Evolutionary conservation across 306 rosid genomes (phyloP).

Genomic region (Pyrus communis): DNA sequence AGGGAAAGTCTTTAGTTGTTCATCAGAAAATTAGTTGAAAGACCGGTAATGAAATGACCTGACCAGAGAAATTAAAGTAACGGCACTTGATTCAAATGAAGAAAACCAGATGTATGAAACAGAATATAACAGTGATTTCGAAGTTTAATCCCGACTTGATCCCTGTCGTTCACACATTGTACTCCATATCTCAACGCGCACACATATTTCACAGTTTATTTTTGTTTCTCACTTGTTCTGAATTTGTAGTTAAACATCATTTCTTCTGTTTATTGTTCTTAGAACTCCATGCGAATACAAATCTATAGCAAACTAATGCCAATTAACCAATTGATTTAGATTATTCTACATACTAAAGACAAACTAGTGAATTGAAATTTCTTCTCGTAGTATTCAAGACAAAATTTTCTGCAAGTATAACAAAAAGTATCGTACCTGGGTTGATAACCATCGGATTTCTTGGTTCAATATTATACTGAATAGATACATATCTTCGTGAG

Average conservation of each 20-base stretch:
- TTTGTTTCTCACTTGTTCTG: neutral
- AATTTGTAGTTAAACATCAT: neutral
- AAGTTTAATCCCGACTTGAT: neutral
- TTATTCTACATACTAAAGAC: neutral
- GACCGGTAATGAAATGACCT: neutral
- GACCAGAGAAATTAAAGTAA: neutral
- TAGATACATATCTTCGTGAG: constrained; percentile 57
- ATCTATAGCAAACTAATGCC: neutral
- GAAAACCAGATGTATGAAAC: neutral
- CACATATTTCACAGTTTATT: no score
- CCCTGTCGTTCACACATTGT: no score
- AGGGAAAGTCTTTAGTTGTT: neutral
- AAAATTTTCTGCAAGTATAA: neutral
- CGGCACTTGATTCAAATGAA: neutral
- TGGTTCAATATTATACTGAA: constrained; percentile 56
- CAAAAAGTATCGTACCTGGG: constrained; percentile 35
- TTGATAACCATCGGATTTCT: constrained; percentile 61
- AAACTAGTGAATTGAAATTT: neutral
- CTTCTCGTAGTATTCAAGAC: neutral
- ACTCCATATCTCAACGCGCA: no score
- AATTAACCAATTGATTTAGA: neutral
- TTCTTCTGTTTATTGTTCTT: neutral
- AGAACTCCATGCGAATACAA: neutral
- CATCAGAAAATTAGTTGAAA: neutral
- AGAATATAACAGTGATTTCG: neutral